phyloP scores from a whole-genome alignment of 345 rosid species.

The Gossypioides kirkii region DNA sequence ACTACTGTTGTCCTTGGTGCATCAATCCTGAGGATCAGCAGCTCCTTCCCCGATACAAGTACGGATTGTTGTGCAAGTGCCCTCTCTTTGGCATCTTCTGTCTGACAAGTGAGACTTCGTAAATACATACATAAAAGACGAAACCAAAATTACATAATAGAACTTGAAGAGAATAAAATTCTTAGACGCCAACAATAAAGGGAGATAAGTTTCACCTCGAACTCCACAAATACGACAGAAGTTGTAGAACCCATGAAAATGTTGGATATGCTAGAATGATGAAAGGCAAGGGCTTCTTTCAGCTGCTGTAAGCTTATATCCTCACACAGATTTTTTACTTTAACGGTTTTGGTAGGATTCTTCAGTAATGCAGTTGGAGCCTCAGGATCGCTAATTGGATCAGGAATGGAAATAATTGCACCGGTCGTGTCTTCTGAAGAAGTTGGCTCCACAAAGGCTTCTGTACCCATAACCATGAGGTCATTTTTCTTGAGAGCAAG shows the following conservation, averaged over 20 bases:
- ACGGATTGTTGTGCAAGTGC: conserved; percentile 35
- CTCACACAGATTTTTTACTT: conserved; percentile 23
- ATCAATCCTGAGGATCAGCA: conserved; percentile 38
- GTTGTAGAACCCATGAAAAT: conserved; percentile 30
- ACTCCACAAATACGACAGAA: conserved; percentile 34
- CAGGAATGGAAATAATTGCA: conserved; percentile 29
- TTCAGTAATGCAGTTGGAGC: conserved; percentile 33
- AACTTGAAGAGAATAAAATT: background rate
- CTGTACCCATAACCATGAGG: background rate
- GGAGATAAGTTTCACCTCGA: conserved; percentile 27
- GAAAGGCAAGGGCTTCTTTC: conserved; percentile 31
- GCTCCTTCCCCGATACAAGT: conserved; percentile 19
- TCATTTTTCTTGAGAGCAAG: conserved; percentile 28
- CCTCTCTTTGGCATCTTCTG: conserved; percentile 40
- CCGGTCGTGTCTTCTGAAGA: conserved; percentile 21
- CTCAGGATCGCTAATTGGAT: conserved; percentile 36
- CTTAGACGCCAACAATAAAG: background rate
- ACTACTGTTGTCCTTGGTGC: conserved; percentile 42
- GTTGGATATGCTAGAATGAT: conserved; percentile 25
- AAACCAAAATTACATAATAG: background rate
- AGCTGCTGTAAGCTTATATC: conserved; percentile 29
- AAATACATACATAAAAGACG: background rate
- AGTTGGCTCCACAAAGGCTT: conserved; percentile 25
- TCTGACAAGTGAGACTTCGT: conserved; percentile 22
- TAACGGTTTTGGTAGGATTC: conserved; percentile 34